Conservation (phyloP, 140 eudicot species). For the Ambrosia hybrid region DNA sequence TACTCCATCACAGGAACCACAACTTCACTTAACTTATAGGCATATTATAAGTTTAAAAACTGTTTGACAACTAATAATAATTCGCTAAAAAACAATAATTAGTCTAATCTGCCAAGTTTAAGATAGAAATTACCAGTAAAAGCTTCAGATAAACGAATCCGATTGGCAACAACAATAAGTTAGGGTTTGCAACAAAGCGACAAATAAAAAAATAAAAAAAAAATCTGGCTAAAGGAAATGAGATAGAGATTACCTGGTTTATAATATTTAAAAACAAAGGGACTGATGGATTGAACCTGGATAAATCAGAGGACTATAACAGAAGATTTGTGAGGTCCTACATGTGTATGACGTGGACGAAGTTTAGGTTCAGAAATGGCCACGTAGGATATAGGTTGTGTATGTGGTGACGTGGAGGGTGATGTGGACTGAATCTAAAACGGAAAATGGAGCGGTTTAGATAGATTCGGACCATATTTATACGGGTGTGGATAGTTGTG, state of each 20-base stretch:
- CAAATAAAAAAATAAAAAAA: neutral
- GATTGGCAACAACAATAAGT: slow-evolving; percentile 2
- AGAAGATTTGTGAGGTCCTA: slow-evolving; percentile 19
- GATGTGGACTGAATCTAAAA: slow-evolving; percentile 44
- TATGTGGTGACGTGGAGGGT: slow-evolving; percentile 31
- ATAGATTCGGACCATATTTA: slow-evolving; percentile 6
- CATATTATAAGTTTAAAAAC: neutral
- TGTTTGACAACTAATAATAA: neutral
- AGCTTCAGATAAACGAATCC: slow-evolving; percentile 11
- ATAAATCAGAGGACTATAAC: slow-evolving; percentile 26
- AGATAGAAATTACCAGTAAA: slow-evolving; percentile 24
- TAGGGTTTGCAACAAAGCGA: slow-evolving; percentile 22
- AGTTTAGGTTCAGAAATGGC: slow-evolving; percentile 24
- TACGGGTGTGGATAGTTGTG: slow-evolving; percentile 6
- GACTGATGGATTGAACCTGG: slow-evolving; percentile 16
- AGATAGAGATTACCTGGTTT: slow-evolving; percentile 25
- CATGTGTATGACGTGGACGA: slow-evolving; percentile 43
- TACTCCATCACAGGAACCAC: slow-evolving; percentile 5
- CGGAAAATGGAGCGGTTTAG: slow-evolving; percentile 31
- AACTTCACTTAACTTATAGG: neutral
- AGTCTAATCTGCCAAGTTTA: slow-evolving; percentile 14
- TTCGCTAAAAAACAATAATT: slow-evolving; percentile 13
- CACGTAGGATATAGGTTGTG: slow-evolving; percentile 31
- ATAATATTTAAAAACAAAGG: slow-evolving; percentile 25
- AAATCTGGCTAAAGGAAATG: slow-evolving; percentile 24